A percentile compares a stretch with the other conserved stretches of the same genome.
Conservation (phyloP, 2,329 filamentous ascomycete species). For the Ceratocystis cacaofunesta region DNA sequence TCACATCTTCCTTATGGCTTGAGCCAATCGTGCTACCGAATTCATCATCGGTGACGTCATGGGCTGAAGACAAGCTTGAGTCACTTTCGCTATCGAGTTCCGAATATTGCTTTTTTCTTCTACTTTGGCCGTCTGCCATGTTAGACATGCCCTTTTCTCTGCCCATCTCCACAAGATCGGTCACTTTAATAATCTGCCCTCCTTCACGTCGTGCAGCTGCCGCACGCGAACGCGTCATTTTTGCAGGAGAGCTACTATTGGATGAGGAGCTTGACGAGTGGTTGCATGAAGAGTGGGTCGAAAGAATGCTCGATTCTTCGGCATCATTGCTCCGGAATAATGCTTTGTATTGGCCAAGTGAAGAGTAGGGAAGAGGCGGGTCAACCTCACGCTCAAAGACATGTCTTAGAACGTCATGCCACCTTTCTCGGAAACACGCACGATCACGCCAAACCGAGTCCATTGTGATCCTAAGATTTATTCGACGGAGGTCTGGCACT, state of each 20-base stretch:
- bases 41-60: background rate
- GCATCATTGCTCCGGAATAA: background rate
- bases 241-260: background rate
- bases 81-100: background rate
- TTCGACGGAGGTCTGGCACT: conserved; percentile 50
- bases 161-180: background rate
- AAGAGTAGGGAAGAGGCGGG: conserved; percentile 25
- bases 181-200: background rate
- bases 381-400: conserved; percentile 44
- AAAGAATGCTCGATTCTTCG: background rate
- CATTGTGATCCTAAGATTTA: conserved; percentile 64
- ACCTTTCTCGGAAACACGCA: conserved; percentile 61
- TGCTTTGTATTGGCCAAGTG: conserved; percentile 8
- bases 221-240: background rate
- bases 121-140: background rate
- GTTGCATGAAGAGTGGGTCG: background rate
- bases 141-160: background rate
- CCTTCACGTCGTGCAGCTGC: background rate
- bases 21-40: background rate
- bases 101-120: background rate
- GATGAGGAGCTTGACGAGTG: background rate
- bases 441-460: conserved; percentile 71
- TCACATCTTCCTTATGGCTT: background rate
- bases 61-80: background rate
- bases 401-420: conserved; percentile 54